phyloP scores from a whole-genome alignment of 306 rosid species.

The Dalbergia cochinchinensis region DNA sequence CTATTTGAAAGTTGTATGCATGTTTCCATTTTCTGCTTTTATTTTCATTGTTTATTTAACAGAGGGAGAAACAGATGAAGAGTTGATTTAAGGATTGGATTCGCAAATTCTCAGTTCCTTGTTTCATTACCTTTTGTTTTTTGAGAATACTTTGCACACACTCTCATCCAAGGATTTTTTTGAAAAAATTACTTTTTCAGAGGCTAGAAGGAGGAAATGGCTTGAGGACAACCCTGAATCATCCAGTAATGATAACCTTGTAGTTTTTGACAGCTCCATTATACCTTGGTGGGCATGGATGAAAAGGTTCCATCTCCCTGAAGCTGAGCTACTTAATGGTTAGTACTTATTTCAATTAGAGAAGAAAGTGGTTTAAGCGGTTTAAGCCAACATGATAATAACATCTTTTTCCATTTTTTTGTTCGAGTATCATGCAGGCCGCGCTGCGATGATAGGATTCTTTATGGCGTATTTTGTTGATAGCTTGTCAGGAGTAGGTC shows the following conservation, averaged over 20 bases:
- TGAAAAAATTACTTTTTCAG: conserved; percentile 47
- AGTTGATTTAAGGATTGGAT: too few relatives aligned
- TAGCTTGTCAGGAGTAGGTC: conserved; percentile 90
- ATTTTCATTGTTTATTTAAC: too few relatives aligned
- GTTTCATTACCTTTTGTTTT: too few relatives aligned
- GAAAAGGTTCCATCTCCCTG: conserved; percentile 87
- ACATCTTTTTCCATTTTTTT: neutral
- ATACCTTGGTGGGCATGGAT: conserved; percentile 96
- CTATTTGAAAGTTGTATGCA: too few relatives aligned
- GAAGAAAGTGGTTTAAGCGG: neutral
- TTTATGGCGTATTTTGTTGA: conserved; percentile 88
- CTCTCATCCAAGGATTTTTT: conserved; percentile 29
- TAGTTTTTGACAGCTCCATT: conserved; percentile 73
- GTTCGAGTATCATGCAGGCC: conserved; percentile 39
- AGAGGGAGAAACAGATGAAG: too few relatives aligned
- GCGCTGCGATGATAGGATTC: conserved; percentile 59
- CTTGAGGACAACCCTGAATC: conserved; percentile 72
- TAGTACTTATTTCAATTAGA: conserved; percentile 29
- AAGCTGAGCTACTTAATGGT: conserved; percentile 88
- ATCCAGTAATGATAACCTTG: conserved; percentile 71
- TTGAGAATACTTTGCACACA: too few relatives aligned
- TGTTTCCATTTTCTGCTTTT: too few relatives aligned
- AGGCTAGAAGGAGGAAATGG: conserved; percentile 89
- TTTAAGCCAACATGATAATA: neutral
- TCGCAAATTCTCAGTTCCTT: too few relatives aligned